These are phyloP conservation scores for Candida golubevii DNA, from an alignment of 805 yeast species.

Conservation along the genomic window DNA sequence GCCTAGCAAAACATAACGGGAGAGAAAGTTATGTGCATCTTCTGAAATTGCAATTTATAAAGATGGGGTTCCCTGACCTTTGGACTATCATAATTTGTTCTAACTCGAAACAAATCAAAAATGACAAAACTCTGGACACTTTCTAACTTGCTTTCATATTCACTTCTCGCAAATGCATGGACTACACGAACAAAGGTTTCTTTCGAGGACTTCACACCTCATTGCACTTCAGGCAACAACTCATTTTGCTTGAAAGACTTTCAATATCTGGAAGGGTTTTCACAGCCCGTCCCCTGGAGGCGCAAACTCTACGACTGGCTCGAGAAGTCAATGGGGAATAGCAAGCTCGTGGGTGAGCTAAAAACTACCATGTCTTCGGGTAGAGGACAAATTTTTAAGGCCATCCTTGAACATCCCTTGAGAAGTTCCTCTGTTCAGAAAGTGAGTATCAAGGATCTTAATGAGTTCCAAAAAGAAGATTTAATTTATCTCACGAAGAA, in stretches of 20 bases:
- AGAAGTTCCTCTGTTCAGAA: not conserved
- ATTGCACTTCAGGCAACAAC: not conserved
- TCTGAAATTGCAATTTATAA: no score
- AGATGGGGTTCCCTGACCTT: no score
- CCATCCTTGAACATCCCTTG: not conserved
- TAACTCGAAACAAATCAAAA: no score
- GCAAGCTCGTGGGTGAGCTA: not conserved
- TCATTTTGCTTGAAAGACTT: not conserved
- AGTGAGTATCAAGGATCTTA: constrained; percentile 1
- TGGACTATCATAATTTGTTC: no score
- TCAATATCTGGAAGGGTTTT: not conserved
- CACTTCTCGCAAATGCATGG: no score
- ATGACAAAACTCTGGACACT: no score
- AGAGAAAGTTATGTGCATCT: no score
- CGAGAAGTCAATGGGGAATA: not conserved
- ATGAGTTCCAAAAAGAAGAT: constrained; percentile 2
- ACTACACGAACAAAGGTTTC: no score
- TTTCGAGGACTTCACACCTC: no score
- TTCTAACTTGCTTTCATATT: no score
- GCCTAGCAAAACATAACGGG: no score
- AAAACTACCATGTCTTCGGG: not conserved
- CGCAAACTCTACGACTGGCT: not conserved
- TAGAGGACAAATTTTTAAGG: not conserved
- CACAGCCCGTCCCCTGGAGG: not conserved
- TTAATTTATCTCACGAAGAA: constrained; percentile 4